phyloP scores from a whole-genome alignment of 2,329 filamentous ascomycete species.

The Hypoxylon sp. region DNA sequence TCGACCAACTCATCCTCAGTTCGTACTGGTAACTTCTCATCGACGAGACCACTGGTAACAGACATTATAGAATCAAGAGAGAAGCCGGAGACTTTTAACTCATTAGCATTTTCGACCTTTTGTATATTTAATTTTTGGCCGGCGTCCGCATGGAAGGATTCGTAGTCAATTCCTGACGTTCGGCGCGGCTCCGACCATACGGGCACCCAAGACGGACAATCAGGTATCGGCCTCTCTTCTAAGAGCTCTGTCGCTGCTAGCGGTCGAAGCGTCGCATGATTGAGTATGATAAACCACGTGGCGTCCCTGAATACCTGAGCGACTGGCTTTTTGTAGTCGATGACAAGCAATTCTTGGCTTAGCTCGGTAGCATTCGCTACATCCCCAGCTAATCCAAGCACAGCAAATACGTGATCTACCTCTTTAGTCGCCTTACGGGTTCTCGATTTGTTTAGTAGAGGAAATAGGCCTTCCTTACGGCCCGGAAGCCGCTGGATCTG shows the following conservation, averaged over 20 bases:
- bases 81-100: slow-evolving; percentile 1
- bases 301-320: slow-evolving; percentile 13
- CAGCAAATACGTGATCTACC: slow-evolving; percentile 15
- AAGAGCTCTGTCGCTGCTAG: slow-evolving; percentile 6
- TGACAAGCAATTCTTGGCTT: neutral
- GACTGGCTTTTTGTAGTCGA: slow-evolving; percentile 17
- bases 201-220: slow-evolving; percentile 17
- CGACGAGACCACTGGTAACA: slow-evolving; percentile 4
- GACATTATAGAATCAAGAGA: slow-evolving; percentile 3
- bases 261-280: slow-evolving; percentile 16
- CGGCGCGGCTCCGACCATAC: slow-evolving; percentile 20
- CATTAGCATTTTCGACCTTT: neutral
- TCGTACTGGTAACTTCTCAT: neutral
- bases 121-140: neutral
- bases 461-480: slow-evolving; percentile 8
- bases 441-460: slow-evolving; percentile 8
- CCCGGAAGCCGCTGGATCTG: slow-evolving; percentile 15
- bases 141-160: slow-evolving; percentile 9
- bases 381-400: slow-evolving; percentile 16
- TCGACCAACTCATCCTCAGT: slow-evolving; percentile 9
- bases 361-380: neutral
- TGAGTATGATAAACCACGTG: slow-evolving; percentile 25
- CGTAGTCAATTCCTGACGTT: slow-evolving; percentile 11
- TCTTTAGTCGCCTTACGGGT: slow-evolving; percentile 14
- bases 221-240: slow-evolving; percentile 4